Evolutionary conservation across 1,284 basidiomycete species (phyloP).

Genomic region (Abortiporus biennis): DNA sequence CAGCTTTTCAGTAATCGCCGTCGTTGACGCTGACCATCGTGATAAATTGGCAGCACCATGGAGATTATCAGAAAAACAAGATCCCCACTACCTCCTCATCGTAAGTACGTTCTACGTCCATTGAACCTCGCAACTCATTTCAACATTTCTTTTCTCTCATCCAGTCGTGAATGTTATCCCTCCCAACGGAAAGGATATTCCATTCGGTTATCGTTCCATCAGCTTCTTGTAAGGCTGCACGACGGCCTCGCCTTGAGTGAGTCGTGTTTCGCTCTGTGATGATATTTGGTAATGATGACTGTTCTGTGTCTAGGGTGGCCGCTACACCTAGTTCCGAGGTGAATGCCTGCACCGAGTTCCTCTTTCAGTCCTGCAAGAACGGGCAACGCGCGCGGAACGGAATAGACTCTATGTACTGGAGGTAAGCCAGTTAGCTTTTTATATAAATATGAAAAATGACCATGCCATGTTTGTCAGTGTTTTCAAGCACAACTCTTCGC

Average conservation of each 20-base stretch:
- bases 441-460: no score
- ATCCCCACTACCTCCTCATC: no score
- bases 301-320: background rate
- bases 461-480: no score
- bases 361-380: slow-evolving; percentile 27
- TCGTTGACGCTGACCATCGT: no score
- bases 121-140: background rate
- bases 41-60: no score
- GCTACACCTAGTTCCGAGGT: background rate
- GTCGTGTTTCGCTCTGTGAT: slow-evolving; percentile 2
- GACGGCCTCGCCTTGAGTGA: slow-evolving; percentile 29
- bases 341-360: slow-evolving; percentile 23
- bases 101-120: no score
- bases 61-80: no score
- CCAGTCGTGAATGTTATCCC: slow-evolving; percentile 3
- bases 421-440: no score
- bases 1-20: background rate
- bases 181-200: slow-evolving; percentile 22
- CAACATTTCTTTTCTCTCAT: background rate
- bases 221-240: slow-evolving; percentile 36
- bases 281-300: background rate
- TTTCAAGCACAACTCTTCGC: no score
- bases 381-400: slow-evolving; percentile 22
- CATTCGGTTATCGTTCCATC: slow-evolving; percentile 30
- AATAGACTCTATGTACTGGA: slow-evolving; percentile 23